Conservation (phyloP, 257 asterid genomes). For the Perilla frutescens region DNA sequence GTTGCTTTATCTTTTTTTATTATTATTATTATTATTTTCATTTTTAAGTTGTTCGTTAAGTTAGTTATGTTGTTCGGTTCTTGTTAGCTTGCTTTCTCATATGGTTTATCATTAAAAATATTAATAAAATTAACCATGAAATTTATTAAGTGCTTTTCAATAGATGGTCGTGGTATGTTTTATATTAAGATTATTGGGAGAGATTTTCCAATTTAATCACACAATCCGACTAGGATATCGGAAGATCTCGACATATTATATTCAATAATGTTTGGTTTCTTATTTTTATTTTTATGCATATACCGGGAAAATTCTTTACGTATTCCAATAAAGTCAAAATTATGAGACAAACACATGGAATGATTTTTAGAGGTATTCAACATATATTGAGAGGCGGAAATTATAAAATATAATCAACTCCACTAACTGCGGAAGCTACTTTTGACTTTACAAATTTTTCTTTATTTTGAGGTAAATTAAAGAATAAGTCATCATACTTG, state of each 20-base stretch:
- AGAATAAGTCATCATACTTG: background rate
- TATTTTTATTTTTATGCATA: no score
- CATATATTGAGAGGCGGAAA: background rate
- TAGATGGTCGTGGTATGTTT: no score
- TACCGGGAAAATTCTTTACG: background rate
- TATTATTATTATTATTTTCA: background rate
- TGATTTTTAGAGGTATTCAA: slow-evolving; percentile 15
- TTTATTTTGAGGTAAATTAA: background rate
- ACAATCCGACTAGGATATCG: no score
- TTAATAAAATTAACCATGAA: no score
- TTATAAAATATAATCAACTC: slow-evolving; percentile 21
- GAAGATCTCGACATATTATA: no score
- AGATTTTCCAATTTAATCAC: no score
- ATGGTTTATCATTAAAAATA: no score
- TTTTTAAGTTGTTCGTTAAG: slow-evolving; percentile 41
- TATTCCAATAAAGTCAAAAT: background rate
- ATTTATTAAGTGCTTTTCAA: no score
- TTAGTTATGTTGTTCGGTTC: slow-evolving; percentile 17
- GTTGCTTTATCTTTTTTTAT: background rate
- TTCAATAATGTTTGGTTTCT: no score
- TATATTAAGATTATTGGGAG: no score
- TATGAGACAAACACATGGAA: background rate
- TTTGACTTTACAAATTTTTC: slow-evolving; percentile 33
- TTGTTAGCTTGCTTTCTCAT: background rate
- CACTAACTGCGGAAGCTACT: slow-evolving; percentile 44